A percentile compares a stretch with the other conserved stretches of the same genome.
Conservation (phyloP, 176 grass and related monocot genomes). For the Eleusine coracana region DNA sequence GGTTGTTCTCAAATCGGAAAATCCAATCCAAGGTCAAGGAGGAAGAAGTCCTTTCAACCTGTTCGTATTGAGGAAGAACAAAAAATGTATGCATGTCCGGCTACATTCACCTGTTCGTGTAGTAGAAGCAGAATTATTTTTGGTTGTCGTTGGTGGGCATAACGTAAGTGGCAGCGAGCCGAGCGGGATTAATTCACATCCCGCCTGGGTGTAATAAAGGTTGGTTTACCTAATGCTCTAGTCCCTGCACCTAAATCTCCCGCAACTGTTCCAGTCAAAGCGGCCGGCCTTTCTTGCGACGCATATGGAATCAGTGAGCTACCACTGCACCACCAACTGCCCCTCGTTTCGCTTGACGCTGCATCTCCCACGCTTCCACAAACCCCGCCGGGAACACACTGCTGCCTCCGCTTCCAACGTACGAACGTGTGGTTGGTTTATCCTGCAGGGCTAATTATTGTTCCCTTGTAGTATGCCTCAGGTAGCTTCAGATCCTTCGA, state of each 20-base stretch:
- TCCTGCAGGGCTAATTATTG: not conserved
- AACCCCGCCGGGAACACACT: not conserved
- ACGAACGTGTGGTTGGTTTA: not conserved
- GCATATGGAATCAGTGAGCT: slow-evolving; percentile 50
- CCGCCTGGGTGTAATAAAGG: not conserved
- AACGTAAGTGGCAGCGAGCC: no score
- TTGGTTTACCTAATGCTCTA: slow-evolving; percentile 65
- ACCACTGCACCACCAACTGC: slow-evolving; percentile 43
- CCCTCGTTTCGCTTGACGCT: not conserved
- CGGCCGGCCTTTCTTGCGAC: slow-evolving; percentile 27
- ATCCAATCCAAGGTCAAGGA: no score
- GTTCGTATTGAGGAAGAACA: not conserved
- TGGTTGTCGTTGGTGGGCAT: not conserved
- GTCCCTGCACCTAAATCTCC: slow-evolving; percentile 43
- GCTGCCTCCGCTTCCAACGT: not conserved
- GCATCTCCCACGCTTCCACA: not conserved
- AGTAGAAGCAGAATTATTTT: not conserved
- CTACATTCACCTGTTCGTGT: not conserved
- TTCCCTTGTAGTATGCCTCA: not conserved
- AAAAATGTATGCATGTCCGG: not conserved
- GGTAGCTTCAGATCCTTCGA: no score
- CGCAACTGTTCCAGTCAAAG: slow-evolving; percentile 46
- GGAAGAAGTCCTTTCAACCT: no score
- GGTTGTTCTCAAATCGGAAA: no score
- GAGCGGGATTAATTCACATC: no score